phyloP scores from a whole-genome alignment of 1,139 yeast species.

The Nakaseomyces delphensis region DNA sequence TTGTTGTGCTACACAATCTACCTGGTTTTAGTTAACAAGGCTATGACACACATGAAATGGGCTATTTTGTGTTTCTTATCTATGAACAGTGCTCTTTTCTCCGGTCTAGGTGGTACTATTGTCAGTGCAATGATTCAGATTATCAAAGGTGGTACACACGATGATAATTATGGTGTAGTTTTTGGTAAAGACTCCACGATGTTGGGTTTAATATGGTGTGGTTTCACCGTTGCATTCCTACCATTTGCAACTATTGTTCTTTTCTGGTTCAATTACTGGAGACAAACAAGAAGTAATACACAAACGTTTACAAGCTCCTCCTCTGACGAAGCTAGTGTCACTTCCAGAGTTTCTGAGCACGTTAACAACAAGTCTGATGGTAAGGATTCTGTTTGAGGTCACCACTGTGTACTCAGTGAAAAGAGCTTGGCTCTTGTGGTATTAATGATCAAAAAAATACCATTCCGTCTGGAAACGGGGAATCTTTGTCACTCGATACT shows the following conservation, averaged over 20 bases:
- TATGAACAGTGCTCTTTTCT: conserved; percentile 18
- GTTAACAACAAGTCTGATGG: conserved; percentile 4
- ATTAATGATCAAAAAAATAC: background rate
- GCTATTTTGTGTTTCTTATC: conserved; percentile 10
- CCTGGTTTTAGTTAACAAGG: conserved; percentile 4
- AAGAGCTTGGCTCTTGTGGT: background rate
- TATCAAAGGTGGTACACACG: conserved; percentile 28
- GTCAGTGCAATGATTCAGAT: conserved; percentile 25
- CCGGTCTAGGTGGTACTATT: conserved; percentile 25
- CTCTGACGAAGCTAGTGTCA: conserved; percentile 1
- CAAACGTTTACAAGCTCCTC: background rate
- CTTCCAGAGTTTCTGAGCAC: conserved; percentile 3
- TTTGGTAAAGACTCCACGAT: conserved; percentile 22
- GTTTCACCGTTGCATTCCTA: conserved; percentile 23
- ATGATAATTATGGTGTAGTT: conserved; percentile 27
- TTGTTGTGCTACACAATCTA: conserved; percentile 12
- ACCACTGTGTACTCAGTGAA: too few relatives aligned
- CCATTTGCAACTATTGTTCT: background rate
- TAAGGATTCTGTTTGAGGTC: conserved; percentile 2
- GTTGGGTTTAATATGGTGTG: conserved; percentile 28
- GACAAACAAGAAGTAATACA: background rate
- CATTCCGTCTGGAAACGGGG: conserved; percentile 5
- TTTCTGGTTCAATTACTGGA: conserved; percentile 4
- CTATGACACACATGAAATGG: conserved; percentile 11
- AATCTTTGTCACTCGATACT: background rate